Percentiles rank a stretch among this genome's conserved stretches.
phyloP scores from a whole-genome alignment of 257 asterid genomes.

The Galeopsis tetrahit region DNA sequence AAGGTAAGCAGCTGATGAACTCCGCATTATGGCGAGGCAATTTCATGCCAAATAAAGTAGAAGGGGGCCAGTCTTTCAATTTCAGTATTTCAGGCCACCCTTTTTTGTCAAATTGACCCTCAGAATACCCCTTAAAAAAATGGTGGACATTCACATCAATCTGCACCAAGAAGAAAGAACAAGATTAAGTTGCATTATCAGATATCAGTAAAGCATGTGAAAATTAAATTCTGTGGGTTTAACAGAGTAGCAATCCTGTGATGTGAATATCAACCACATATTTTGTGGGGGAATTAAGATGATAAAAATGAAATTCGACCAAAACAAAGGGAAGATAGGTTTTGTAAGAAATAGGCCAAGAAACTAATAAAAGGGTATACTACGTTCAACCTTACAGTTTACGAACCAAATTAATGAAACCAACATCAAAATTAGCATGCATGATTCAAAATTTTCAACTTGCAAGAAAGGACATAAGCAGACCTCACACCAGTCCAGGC shows the following conservation, averaged over 20 bases:
- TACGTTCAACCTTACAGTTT: neutral
- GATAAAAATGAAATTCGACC: neutral
- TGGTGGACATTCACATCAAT: constrained; percentile 36
- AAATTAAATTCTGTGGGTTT: neutral
- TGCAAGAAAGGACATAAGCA: constrained; percentile 22
- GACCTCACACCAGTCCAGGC: constrained; percentile 84
- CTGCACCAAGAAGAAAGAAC: constrained; percentile 32
- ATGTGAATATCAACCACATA: neutral
- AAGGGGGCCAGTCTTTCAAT: constrained; percentile 59
- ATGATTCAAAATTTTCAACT: neutral
- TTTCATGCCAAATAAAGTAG: constrained; percentile 42
- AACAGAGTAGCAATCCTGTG: neutral
- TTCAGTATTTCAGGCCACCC: constrained; percentile 53
- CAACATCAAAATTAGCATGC: neutral
- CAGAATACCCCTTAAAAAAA: constrained; percentile 40
- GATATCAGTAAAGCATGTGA: neutral
- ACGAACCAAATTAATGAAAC: neutral
- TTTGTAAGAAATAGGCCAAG: neutral
- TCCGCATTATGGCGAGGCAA: constrained; percentile 53
- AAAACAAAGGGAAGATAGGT: neutral
- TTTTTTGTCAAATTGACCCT: constrained; percentile 12
- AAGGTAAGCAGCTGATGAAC: constrained; percentile 50
- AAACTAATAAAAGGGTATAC: constrained; percentile 3
- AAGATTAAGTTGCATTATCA: constrained; percentile 19
- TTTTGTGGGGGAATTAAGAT: neutral